Conservation (phyloP, 1,284 basidiomycete genomes). For the Cystobasidium slooffiae region DNA sequence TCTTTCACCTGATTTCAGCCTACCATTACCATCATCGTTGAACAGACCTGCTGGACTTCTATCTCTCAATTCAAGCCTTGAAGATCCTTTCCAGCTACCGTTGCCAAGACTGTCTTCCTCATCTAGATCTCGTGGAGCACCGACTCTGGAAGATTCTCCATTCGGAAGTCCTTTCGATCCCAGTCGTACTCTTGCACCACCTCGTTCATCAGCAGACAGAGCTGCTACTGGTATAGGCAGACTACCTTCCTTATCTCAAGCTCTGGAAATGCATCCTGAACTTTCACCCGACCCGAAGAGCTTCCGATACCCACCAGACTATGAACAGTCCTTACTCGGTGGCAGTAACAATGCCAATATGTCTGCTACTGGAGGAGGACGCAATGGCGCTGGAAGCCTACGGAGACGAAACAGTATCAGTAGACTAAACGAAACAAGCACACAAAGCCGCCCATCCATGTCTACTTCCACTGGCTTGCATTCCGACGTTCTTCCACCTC, state of each 20-base stretch:
- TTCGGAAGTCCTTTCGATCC: not conserved
- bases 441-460: not conserved
- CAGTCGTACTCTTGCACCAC: slow-evolving; percentile 3
- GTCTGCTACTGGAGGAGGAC: not conserved
- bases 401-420: slow-evolving; percentile 16
- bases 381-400: not conserved
- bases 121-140: not conserved
- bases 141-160: not conserved
- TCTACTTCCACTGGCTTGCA: not conserved
- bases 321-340: slow-evolving; percentile 2
- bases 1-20: not conserved
- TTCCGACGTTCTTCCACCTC: not conserved
- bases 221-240: not conserved
- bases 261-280: slow-evolving; percentile 33
- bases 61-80: not conserved
- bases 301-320: slow-evolving; percentile 16
- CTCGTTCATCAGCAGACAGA: not conserved
- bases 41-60: not conserved
- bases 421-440: slow-evolving; percentile 4
- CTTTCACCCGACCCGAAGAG: slow-evolving; percentile 15
- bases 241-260: slow-evolving; percentile 25
- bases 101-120: not conserved
- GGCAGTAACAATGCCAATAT: not conserved
- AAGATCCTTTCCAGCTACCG: slow-evolving; percentile 12
- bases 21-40: slow-evolving; percentile 1